Base-by-base conservation (phyloP, 495 filamentous ascomycete genomes). In the Aspergillus avenaceus region DNA sequence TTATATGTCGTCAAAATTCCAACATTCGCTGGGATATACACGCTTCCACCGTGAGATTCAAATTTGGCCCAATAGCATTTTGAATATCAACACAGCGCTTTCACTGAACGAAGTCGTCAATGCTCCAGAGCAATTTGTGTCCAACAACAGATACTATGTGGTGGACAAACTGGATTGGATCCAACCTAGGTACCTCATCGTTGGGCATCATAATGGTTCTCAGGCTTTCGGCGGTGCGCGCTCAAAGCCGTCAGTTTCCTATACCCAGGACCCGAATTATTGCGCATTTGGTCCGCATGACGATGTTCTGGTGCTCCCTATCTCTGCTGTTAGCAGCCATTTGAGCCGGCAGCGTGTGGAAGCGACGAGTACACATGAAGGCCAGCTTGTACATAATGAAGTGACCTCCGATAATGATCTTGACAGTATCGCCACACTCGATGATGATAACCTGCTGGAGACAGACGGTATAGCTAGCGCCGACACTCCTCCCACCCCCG, bases 91-190 rank as follows among this genome's bases (percentile, higher is more conserved):
- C 8, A 50, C 43, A 2, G 86, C 86, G 4, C 66, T 97, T n/a
- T 84, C 86, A 25, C 64, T 97, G 45, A 91, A 92, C 60, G 92
- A 97, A 57, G 85, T 97, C 44, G 84, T 96, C 56, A 96, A 96
- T 58, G 75, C 73, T 0, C 81, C 89, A 0, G 25, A 69, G 0
- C 56, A 86, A 42, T 96, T 88, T 55, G 62, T 76, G 19, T 46
- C 13, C 46, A 74, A 66, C 1, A 27, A 3, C 0, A 86, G 84
- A 0, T 79, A 84, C 62, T 83, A 86, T 26, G 92, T 96, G 13
- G 85, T 97, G 2, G 62, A 76, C 4, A 75, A 89, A 27, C 69
- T 86, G 12, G 86, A 95, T 54, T 97, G 92, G 92, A 91, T 95
- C 50, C 91, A 96, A 59, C 87, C 88, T 19, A 77, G 92, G 49